A percentile compares a stretch with the other conserved stretches of the same genome.
phyloP scores from a whole-genome alignment of 805 yeast genomes.

The Nakazawaea ernobii region DNA sequence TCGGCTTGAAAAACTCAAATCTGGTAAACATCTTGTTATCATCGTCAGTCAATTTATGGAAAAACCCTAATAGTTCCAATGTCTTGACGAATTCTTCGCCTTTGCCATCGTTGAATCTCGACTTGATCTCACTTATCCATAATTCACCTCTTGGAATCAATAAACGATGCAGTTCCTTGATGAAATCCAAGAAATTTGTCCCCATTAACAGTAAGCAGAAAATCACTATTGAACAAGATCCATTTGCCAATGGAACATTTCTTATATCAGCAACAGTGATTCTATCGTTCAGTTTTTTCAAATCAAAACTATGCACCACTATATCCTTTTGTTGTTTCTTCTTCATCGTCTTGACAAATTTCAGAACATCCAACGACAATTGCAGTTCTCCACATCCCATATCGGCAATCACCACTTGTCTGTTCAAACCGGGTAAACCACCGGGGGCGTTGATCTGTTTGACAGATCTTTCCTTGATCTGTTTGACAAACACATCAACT shows the following conservation, averaged over 20 bases:
- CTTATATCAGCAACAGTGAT: conserved; percentile 96
- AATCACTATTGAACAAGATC: conserved; percentile 79
- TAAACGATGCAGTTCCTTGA: conserved; percentile 82
- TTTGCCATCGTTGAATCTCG: conserved; percentile 72
- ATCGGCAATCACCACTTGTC: conserved; percentile 80
- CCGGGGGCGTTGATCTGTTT: conserved; percentile 92
- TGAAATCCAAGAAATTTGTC: conserved; percentile 88
- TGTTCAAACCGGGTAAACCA: conserved; percentile 75
- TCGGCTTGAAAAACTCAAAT: conserved; percentile 90
- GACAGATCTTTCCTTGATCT: conserved; percentile 51
- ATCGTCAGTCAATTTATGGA: conserved; percentile 83
- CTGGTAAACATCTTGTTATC: conserved; percentile 89
- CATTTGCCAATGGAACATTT: conserved; percentile 78
- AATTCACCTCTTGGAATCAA: conserved; percentile 88
- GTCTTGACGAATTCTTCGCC: conserved; percentile 80
- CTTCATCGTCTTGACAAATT: conserved; percentile 34
- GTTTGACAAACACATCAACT: conserved; percentile 80
- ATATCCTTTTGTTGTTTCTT: conserved; percentile 37
- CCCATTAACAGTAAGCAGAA: conserved; percentile 97
- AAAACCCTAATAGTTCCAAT: conserved; percentile 74
- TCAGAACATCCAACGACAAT: conserved; percentile 60
- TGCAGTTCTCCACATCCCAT: conserved; percentile 99
- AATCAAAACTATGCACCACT: conserved; percentile 83
- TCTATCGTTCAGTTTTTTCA: conserved; percentile 80
- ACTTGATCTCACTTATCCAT: conserved; percentile 97